These are phyloP conservation scores for Suhomyces panamericanus DNA, from an alignment of 1,139 yeast species.

Conservation along the genomic window DNA sequence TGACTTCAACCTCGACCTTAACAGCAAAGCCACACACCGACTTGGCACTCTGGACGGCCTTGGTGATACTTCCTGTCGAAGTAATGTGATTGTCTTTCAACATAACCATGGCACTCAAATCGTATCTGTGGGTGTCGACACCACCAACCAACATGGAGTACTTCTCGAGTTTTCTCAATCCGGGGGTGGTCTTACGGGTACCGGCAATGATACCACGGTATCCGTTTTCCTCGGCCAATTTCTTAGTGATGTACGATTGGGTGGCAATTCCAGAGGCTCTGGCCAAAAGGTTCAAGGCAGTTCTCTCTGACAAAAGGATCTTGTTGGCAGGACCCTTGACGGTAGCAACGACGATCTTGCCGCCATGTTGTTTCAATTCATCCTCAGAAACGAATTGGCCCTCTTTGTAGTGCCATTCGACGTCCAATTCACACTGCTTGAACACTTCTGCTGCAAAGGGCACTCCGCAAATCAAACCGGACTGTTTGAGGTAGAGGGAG, in stretches of 20 bases:
- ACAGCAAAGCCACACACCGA: conserved; percentile 84
- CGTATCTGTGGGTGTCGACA: conserved; percentile 89
- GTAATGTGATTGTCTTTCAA: conserved; percentile 91
- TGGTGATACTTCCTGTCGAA: conserved; percentile 87
- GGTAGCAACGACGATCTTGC: conserved; percentile 72
- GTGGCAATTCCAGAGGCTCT: conserved; percentile 93
- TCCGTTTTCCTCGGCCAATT: conserved; percentile 67
- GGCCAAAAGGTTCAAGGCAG: conserved; percentile 79
- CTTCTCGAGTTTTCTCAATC: conserved; percentile 81
- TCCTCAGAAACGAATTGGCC: conserved; percentile 54
- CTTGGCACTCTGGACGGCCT: conserved; percentile 77
- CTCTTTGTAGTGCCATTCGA: conserved; percentile 72
- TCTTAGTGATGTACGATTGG: conserved; percentile 57
- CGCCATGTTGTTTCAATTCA: conserved; percentile 42
- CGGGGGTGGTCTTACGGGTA: conserved; percentile 98
- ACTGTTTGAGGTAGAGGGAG: conserved; percentile 75
- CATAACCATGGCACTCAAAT: conserved; percentile 93
- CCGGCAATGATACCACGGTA: conserved; percentile 89
- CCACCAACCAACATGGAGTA: conserved; percentile 96
- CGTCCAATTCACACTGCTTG: conserved; percentile 67
- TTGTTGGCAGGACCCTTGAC: conserved; percentile 80
- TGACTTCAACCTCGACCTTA: conserved; percentile 91
- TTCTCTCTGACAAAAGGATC: conserved; percentile 79
- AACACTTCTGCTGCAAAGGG: conserved; percentile 90
- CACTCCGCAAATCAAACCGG: conserved; percentile 81